Base-by-base conservation (phyloP, 306 rosid genomes). In the Dalbergia cochinchinensis region DNA sequence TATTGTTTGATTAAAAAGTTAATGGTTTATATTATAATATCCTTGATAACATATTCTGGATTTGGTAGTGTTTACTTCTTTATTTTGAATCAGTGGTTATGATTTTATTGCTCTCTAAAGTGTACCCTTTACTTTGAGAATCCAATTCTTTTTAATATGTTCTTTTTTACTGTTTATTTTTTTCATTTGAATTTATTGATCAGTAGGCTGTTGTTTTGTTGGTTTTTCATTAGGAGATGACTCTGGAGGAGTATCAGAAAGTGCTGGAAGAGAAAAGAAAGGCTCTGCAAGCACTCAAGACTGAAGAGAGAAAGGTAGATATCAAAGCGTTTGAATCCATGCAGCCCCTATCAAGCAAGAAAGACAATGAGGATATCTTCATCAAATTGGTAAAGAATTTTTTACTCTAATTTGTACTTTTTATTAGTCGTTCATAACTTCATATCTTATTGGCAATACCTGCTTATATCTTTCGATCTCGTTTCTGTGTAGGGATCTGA, bases 211-310 rank as follows among this genome's bases (percentile, higher is more conserved):
- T 4, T 50, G 11, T 77, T 37, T 5, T 64, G 9, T 37, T 84
- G 3, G 10, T 51, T 11, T 14, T 64, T 15, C 62, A 16, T 66
- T 74, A 96, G 99, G 99, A 96, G 79, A 93, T 96, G 99, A 96
- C 99, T 63, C 75, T 96, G 71, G 98, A 89, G 83, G 98, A 96
- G 78, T 96, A 93, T 26, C 85, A 96, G 87, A 96, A 96, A 88
- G 73, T 96, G 18, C 85, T 80, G 54, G 99, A 96, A 85, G 99
- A 90, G 88, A 96, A 85, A 87, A 92, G 98, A 76, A 96, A 91
- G 86, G 89, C 88, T 60, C 70, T 96, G 75, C 84, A 74, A 71
- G 81, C 95, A 4, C 81, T 84, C 22, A 96, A 87, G 90, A 86
- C 87, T 26, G 93, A 91, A 79, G 89, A 59, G 64, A 91, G 99